A percentile compares a stretch with the other conserved stretches of the same genome.
These are phyloP conservation scores for Gaeumannomyces tritici DNA, from an alignment of 2,329 filamentous ascomycete species.

Conservation along the genomic window DNA sequence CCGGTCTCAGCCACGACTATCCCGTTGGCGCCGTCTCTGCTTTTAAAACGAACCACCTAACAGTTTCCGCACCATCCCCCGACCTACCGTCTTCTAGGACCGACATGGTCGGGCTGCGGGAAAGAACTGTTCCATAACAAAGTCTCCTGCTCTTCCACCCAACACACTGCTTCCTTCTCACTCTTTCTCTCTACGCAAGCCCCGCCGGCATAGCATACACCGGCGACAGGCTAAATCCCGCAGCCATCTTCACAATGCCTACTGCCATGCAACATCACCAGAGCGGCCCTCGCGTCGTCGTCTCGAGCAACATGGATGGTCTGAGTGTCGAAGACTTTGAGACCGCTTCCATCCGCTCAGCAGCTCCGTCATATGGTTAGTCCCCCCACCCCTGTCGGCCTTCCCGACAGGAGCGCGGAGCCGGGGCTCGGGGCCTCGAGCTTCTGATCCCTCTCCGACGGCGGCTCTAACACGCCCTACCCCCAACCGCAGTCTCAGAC, in stretches of 20 bases:
- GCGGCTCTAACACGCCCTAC: too few relatives aligned
- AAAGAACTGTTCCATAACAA: too few relatives aligned
- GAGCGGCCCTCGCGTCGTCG: neutral
- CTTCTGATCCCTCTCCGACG: too few relatives aligned
- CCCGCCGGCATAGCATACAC: neutral
- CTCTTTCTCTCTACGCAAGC: neutral
- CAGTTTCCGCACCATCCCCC: neutral
- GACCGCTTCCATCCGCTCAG: slow-evolving; percentile 56
- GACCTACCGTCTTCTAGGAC: too few relatives aligned
- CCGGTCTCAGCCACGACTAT: too few relatives aligned
- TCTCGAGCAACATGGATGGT: slow-evolving; percentile 8
- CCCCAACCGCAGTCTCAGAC: slow-evolving; percentile 41
- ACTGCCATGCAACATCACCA: neutral
- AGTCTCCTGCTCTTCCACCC: neutral
- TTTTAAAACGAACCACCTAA: neutral
- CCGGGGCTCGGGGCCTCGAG: too few relatives aligned
- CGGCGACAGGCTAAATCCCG: neutral
- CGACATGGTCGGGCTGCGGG: too few relatives aligned
- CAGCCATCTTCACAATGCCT: neutral
- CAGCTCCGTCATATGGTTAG: slow-evolving; percentile 59
- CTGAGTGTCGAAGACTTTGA: slow-evolving; percentile 49
- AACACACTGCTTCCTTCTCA: neutral
- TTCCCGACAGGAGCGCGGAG: neutral
- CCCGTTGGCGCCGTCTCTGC: too few relatives aligned
- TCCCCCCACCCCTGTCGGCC: slow-evolving; percentile 6